phyloP scores from a whole-genome alignment of 805 yeast genomes.

The Kazachstania viticola region DNA sequence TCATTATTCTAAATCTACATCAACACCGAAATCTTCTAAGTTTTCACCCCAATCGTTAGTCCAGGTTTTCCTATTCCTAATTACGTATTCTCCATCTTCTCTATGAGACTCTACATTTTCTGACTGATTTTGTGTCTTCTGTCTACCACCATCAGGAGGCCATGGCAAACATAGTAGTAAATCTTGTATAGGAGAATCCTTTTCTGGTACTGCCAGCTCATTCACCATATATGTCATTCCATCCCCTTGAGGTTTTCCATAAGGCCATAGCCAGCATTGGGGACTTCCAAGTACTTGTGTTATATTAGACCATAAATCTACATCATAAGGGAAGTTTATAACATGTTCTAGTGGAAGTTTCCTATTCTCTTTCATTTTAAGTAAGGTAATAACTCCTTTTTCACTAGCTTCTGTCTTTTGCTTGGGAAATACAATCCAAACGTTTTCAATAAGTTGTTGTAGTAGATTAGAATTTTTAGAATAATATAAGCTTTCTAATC shows the following conservation, averaged over 20 bases:
- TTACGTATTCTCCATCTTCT: slow-evolving; percentile 24
- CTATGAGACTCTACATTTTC: slow-evolving; percentile 8
- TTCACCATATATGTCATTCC: slow-evolving; percentile 51
- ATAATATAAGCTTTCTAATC: slow-evolving; percentile 56
- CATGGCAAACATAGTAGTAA: slow-evolving; percentile 67
- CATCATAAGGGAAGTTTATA: slow-evolving; percentile 71
- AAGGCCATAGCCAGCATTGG: slow-evolving; percentile 60
- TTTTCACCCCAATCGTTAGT: slow-evolving; percentile 73
- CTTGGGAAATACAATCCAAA: slow-evolving; percentile 31
- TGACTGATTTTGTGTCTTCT: slow-evolving; percentile 1
- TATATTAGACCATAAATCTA: slow-evolving; percentile 47
- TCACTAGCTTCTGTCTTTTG: slow-evolving; percentile 6
- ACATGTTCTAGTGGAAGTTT: slow-evolving; percentile 47
- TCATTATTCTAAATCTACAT: slow-evolving; percentile 44
- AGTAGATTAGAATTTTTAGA: slow-evolving; percentile 26
- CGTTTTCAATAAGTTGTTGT: slow-evolving; percentile 34
- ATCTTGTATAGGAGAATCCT: slow-evolving; percentile 25
- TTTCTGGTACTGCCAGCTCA: slow-evolving; percentile 34
- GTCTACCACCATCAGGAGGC: slow-evolving; percentile 78
- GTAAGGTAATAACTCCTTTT: slow-evolving; percentile 7
- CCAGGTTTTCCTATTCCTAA: slow-evolving; percentile 41
- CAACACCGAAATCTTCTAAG: slow-evolving; percentile 81
- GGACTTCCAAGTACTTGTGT: slow-evolving; percentile 45
- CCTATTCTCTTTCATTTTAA: slow-evolving; percentile 4
- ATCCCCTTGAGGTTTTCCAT: slow-evolving; percentile 47